Percentiles rank a stretch among this genome's conserved stretches.
These are phyloP conservation scores for Colletotrichum plurivorum DNA, from an alignment of 2,329 filamentous ascomycete genomes.

Conservation along the genomic window DNA sequence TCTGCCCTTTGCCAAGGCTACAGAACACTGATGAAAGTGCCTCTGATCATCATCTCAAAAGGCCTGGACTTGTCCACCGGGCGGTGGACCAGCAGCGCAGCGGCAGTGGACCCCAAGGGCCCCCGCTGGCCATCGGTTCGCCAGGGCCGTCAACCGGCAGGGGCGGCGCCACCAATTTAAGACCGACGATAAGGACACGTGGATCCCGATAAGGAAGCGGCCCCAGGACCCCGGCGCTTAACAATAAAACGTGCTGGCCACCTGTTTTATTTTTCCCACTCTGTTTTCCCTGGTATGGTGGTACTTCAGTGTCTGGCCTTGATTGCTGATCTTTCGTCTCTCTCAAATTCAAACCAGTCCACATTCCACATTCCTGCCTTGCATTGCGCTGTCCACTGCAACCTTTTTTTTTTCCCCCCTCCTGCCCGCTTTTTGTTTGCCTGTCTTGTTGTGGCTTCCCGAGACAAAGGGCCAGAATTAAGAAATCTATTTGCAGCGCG, in stretches of 20 bases:
- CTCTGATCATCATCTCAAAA: too few species aligned
- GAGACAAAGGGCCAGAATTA: neutral
- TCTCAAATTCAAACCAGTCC: neutral
- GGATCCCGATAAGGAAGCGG: conserved; percentile 31
- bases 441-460: neutral
- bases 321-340: neutral
- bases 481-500: conserved; percentile 7
- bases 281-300: neutral
- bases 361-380: neutral
- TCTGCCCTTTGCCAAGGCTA: neutral
- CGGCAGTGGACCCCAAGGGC: conserved; percentile 3
- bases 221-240: conserved; percentile 9
- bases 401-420: neutral
- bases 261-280: neutral
- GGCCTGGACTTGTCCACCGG: neutral
- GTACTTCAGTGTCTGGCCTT: neutral
- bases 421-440: neutral
- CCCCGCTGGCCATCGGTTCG: conserved; percentile 10
- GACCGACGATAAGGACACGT: conserved; percentile 37
- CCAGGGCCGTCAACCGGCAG: conserved; percentile 31
- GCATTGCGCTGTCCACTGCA: neutral
- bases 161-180: conserved; percentile 19
- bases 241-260: conserved; percentile 5
- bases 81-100: conserved; percentile 21
- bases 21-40: too few species aligned